Evolutionary conservation across 164 flowering plant genomes (phyloP).

Genomic region (Stephania cephalantha): DNA sequence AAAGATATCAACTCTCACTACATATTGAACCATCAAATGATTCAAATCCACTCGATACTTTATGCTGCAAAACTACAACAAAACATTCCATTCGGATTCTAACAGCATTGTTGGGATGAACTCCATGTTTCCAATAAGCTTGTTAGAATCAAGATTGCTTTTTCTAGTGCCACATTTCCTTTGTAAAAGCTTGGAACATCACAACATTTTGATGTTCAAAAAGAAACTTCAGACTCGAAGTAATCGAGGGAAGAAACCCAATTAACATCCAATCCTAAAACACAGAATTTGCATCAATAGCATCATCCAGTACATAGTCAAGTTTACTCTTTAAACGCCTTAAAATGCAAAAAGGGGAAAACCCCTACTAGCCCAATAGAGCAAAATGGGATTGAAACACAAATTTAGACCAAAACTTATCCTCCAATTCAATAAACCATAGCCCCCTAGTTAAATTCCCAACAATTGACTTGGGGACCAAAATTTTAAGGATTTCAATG

Average conservation of each 20-base stretch:
- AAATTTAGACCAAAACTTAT: not conserved
- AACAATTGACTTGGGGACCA: not conserved
- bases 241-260: not conserved
- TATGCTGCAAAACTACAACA: not conserved
- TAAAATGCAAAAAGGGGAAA: not conserved
- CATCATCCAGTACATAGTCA: not conserved
- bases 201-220: not conserved
- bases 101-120: not conserved
- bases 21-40: not conserved
- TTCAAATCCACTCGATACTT: constrained; percentile 1
- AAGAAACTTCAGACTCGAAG: not conserved
- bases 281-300: not conserved
- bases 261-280: not conserved
- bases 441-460: not conserved
- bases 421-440: not conserved
- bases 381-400: not conserved
- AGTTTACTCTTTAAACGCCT: not conserved
- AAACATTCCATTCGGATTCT: not conserved
- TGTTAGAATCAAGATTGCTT: not conserved
- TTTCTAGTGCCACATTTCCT: not conserved
- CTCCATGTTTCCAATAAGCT: not conserved
- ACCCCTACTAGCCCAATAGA: not conserved
- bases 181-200: not conserved
- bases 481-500: not conserved
- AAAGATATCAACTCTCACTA: not conserved